Conservation (phyloP, 495 filamentous ascomycete genomes). For the Penicillium salamii region DNA sequence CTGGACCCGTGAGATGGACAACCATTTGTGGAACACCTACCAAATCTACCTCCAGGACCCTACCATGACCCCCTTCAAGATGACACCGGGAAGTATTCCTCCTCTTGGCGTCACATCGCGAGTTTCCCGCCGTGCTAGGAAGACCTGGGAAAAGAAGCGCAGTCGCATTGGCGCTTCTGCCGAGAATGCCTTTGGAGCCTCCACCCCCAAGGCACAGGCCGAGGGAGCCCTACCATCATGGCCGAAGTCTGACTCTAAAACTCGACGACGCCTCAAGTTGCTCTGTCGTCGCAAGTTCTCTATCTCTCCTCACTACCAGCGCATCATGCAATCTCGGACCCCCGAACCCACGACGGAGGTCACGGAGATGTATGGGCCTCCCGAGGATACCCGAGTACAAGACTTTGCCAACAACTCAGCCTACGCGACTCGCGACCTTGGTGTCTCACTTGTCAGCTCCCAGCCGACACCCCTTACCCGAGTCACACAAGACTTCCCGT, state of each 20-base stretch:
- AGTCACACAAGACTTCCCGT: slow-evolving; percentile 42
- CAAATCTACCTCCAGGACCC: slow-evolving; percentile 85
- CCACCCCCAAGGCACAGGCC: slow-evolving; percentile 52
- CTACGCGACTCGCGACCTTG: slow-evolving; percentile 75
- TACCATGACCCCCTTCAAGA: slow-evolving; percentile 89
- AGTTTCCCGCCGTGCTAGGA: slow-evolving; percentile 80
- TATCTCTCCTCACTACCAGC: slow-evolving; percentile 64
- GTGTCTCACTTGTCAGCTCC: slow-evolving; percentile 77
- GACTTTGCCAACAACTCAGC: slow-evolving; percentile 26
- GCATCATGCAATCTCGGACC: slow-evolving; percentile 68
- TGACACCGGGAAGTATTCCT: slow-evolving; percentile 79
- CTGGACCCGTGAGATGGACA: slow-evolving; percentile 90
- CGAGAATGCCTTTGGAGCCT: slow-evolving; percentile 59
- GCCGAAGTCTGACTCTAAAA: slow-evolving; percentile 81
- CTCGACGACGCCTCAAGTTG: slow-evolving; percentile 73
- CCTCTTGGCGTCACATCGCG: slow-evolving; percentile 87
- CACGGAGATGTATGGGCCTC: slow-evolving; percentile 42
- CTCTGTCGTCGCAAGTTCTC: slow-evolving; percentile 76
- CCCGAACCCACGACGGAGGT: slow-evolving; percentile 69
- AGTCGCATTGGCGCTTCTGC: slow-evolving; percentile 10
- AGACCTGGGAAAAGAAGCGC: slow-evolving; percentile 64
- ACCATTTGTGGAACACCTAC: slow-evolving; percentile 91
- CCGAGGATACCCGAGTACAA: slow-evolving; percentile 17
- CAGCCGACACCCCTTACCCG: slow-evolving; percentile 70
- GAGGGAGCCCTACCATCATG: slow-evolving; percentile 50